Percentiles rank a stretch among this genome's conserved stretches.
Conservation (phyloP, 2,329 filamentous ascomycete genomes). For the Falciphora oryzae region DNA sequence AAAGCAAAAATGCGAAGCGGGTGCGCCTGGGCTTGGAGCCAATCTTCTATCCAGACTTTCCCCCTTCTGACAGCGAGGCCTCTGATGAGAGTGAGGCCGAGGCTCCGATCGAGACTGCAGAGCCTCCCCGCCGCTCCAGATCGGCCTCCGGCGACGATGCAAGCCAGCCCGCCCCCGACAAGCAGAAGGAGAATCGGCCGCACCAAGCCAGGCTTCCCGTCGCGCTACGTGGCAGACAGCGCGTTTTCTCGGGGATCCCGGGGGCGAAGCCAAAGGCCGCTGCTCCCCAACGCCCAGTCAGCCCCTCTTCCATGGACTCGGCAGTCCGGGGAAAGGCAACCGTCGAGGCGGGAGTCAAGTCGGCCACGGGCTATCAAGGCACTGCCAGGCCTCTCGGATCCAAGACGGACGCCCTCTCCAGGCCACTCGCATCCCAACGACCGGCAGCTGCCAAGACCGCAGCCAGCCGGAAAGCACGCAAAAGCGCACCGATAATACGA, state of each 20-base stretch:
- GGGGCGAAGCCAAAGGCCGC: neutral
- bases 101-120: too few species aligned
- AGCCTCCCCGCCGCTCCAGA: neutral
- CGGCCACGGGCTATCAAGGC: constrained; percentile 27
- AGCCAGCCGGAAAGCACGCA: constrained; percentile 16
- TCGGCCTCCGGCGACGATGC: neutral
- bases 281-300: neutral
- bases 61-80: neutral
- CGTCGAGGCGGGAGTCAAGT: neutral
- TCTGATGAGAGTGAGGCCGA: neutral
- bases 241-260: constrained; percentile 14
- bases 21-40: constrained; percentile 26
- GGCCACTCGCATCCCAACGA: neutral
- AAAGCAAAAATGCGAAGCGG: constrained; percentile 37
- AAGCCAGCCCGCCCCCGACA: neutral
- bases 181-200: neutral
- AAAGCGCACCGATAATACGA: constrained; percentile 19
- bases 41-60: neutral
- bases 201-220: neutral
- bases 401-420: neutral
- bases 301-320: neutral
- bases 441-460: neutral
- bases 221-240: constrained; percentile 8
- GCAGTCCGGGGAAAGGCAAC: neutral
- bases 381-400: constrained; percentile 20